Conservation (phyloP, 352 stramenopile genomes). For the Achlya hypogyna region DNA sequence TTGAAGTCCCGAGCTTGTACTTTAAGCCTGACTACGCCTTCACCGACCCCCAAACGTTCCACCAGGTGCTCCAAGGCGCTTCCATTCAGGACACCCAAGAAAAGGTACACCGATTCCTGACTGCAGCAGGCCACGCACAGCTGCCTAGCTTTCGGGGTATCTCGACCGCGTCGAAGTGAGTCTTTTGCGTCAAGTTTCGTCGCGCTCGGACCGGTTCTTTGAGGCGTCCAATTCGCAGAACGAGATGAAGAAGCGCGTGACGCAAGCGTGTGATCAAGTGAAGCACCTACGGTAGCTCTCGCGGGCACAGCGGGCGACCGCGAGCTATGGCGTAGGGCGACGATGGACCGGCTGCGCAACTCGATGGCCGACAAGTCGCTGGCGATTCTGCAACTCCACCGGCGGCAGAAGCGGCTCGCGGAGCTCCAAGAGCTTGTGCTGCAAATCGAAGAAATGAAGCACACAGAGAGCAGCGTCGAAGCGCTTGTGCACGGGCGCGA, state of each 20-base stretch:
- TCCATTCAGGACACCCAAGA: slow-evolving; percentile 38
- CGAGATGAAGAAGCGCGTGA: slow-evolving; percentile 79
- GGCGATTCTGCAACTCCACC: slow-evolving; percentile 80
- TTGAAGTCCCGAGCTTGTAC: slow-evolving; percentile 67
- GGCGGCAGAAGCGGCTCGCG: slow-evolving; percentile 66
- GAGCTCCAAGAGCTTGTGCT: slow-evolving; percentile 73
- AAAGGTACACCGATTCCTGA: slow-evolving; percentile 28
- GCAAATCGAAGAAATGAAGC: slow-evolving; percentile 80
- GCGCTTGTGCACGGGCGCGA: slow-evolving; percentile 78
- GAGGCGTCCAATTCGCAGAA: slow-evolving; percentile 75
- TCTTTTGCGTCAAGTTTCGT: slow-evolving; percentile 75
- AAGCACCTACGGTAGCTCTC: slow-evolving; percentile 46
- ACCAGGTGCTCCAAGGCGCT: slow-evolving; percentile 68
- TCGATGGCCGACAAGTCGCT: slow-evolving; percentile 75
- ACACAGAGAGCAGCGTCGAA: slow-evolving; percentile 70
- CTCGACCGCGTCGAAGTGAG: slow-evolving; percentile 80
- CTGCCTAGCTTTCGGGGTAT: slow-evolving; percentile 55
- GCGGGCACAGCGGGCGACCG: background rate
- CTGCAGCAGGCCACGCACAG: no score
- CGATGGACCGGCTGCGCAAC: slow-evolving; percentile 73
- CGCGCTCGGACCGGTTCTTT: slow-evolving; percentile 76
- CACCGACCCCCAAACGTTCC: slow-evolving; percentile 63
- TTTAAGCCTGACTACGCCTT: slow-evolving; percentile 72
- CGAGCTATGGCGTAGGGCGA: slow-evolving; percentile 33
- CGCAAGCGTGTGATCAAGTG: slow-evolving; percentile 68